Evolutionary conservation across 1,284 basidiomycete species (phyloP), one percentile per base, ranked within the genome.

Genomic region (Malassezia globosa): DNA sequence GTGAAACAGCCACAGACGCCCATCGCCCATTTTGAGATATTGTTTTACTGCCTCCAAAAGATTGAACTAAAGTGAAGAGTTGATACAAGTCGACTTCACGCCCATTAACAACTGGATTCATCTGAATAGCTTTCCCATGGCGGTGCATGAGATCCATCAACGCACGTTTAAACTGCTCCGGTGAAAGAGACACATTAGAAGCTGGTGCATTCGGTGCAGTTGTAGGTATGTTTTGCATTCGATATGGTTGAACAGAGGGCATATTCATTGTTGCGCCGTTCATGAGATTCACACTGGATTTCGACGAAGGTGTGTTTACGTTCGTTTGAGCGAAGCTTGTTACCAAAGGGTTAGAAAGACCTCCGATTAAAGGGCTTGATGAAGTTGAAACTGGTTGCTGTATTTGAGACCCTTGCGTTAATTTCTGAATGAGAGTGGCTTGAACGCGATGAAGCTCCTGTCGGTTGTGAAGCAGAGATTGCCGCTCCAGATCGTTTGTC

Each of bases 141-240:
- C 64, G 60, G 29, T 55, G 56, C 61, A 64, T 60, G 10, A 67
- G 42, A 31, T 68, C 66, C 29, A 52, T 39, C 11, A 69, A 52
- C 1, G 64, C 64, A 26, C 65, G 62, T 46, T 57, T 60, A 48
- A 69, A 69, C 31, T 67, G 62, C 42, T 68, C 65, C 6, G 58
- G 61, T 4, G 57, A 48, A 19, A 66, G 40, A 13, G 58, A 44
- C 14, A 58, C 44, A 3, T 58, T 51, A 6, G 60, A 51, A 35
- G 56, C 54, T 21, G 55, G 25, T 14, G 51, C 22, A 40, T 56
- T 52, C 1, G 40, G 46, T 14, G 18, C 31, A n/a, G 29, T 7
- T 14, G 19, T 16, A 35, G 25, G 41, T 4, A 35, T 23, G 1
- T 43, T 33, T 8, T 18, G 27, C 6, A 43, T 11, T n/a, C 24